Evolutionary conservation across 169 alveolate species (phyloP), one percentile per base, ranked within the genome.

Genomic region (Blepharisma undulans): DNA sequence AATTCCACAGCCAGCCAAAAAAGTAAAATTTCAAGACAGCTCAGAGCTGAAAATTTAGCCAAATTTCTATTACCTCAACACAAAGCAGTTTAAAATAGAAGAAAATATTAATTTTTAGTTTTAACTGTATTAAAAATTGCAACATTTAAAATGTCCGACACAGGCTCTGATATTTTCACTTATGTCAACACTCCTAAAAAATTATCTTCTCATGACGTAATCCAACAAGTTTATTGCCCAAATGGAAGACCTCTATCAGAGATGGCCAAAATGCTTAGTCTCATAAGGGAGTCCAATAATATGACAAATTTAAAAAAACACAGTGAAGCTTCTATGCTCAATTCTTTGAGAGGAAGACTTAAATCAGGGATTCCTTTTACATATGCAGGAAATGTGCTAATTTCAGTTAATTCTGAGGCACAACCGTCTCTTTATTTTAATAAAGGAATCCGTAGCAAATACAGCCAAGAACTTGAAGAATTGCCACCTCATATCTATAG

Each of bases 401-500:
- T 82, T 22, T 72, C 89, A 36, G 36, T 82, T 25, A 82, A 78
- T 34, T 78, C 61, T 34, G 86, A 78, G 61, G 29, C 29, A 21
- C 86, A 27, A 29, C 61, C 61, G 4, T 21, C 29, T 32, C 25
- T 27, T 27, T 78, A 29, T 32, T 78, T 78, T 32, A 29, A 25
- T 32, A 78, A 78, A 32, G 86, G 66, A 5, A 48, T 48, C 66
- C 66, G 66, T 18, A 48, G 66, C 66, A 74, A 82, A 82, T 72
- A 21, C 14, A 82, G 76, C 27, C 25, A 25, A 29, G 34, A 78
- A 22, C 6, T 21, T 14, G 25, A 29, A 32, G 34, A 86, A 29
- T 18, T 21, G 5, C 81, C 60, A 19, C 91, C 91, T 25, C 91
- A 86, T 72, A n/a, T 36, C 29, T 86, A 71, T 32, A 60, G 82